Percentiles rank a stretch among this genome's conserved stretches.
These are phyloP conservation scores for Trichoderma sp. DNA, from an alignment of 2,329 filamentous ascomycete genomes.

Conservation along the genomic window DNA sequence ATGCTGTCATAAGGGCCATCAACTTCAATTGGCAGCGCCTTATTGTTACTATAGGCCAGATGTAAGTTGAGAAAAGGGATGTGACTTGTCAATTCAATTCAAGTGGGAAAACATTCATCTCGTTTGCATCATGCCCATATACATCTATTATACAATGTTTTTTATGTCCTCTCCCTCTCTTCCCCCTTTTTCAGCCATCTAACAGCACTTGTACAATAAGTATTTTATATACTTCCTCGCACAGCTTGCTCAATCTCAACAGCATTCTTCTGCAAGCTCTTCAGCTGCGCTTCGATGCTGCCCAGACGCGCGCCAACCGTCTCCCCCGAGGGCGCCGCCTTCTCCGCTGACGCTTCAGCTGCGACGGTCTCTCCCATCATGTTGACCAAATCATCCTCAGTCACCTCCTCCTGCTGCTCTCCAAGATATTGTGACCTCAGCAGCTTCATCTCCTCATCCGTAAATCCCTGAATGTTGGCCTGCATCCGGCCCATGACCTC, in stretches of 20 bases:
- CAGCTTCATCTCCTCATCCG: conserved; percentile 38
- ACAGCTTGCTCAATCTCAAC: conserved; percentile 28
- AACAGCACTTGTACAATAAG: background rate
- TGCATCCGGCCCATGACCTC: conserved; percentile 38
- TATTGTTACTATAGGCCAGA: background rate
- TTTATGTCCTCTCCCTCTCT: conserved; percentile 20
- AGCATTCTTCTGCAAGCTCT: conserved; percentile 18
- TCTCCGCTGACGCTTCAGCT: background rate
- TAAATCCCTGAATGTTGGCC: conserved; percentile 36
- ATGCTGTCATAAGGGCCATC: background rate
- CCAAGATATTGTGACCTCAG: conserved; percentile 29
- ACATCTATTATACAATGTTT: conserved; percentile 16
- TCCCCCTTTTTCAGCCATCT: conserved; percentile 21
- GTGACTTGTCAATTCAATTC: background rate
- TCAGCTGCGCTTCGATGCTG: conserved; percentile 24
- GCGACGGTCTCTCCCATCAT: conserved; percentile 28
- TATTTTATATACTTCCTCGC: background rate
- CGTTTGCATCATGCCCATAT: conserved; percentile 9
- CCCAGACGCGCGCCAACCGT: conserved; percentile 8
- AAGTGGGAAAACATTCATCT: background rate
- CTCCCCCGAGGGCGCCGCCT: background rate
- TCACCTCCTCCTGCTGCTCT: conserved; percentile 30
- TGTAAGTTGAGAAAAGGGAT: background rate
- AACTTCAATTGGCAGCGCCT: background rate
- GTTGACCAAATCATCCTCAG: conserved; percentile 38